These are phyloP conservation scores for Rhizopogon roseolus DNA, from an alignment of 768 basidiomycete species.

Conservation along the genomic window DNA sequence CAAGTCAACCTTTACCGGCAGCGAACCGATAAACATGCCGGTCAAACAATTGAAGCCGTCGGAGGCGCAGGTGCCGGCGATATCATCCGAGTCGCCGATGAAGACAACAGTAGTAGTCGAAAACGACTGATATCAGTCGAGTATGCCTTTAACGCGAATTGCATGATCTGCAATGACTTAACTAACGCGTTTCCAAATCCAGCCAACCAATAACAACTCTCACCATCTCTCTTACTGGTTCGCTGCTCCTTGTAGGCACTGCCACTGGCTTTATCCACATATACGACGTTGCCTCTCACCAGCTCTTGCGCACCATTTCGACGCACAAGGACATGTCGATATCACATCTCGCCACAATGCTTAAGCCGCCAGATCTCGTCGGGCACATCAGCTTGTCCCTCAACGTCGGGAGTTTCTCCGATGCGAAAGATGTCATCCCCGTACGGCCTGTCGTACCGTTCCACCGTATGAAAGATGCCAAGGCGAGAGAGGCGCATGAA, in stretches of 20 bases:
- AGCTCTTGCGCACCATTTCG: constrained; percentile 77
- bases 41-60: constrained; percentile 55
- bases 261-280: constrained; percentile 65
- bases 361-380: constrained; percentile 84
- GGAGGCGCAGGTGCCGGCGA: constrained; percentile 72
- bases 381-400: constrained; percentile 66
- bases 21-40: constrained; percentile 48
- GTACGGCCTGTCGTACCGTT: constrained; percentile 48
- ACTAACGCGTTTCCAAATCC: constrained; percentile 6
- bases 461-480: constrained; percentile 50
- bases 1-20: constrained; percentile 77
- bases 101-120: constrained; percentile 39
- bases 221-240: constrained; percentile 70
- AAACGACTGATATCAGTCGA: constrained; percentile 67
- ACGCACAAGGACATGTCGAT: constrained; percentile 44
- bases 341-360: constrained; percentile 27
- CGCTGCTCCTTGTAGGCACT: constrained; percentile 82
- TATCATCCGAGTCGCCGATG: constrained; percentile 62
- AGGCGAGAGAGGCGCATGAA: constrained; percentile 68
- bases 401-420: constrained; percentile 28
- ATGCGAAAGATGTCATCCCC: constrained; percentile 55
- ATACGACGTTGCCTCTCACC: constrained; percentile 88
- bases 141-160: constrained; percentile 34
- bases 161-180: neutral
- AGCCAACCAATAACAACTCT: constrained; percentile 74